These are phyloP conservation scores for Kurtzmaniella fragi DNA, from an alignment of 805 yeast genomes.

Conservation along the genomic window DNA sequence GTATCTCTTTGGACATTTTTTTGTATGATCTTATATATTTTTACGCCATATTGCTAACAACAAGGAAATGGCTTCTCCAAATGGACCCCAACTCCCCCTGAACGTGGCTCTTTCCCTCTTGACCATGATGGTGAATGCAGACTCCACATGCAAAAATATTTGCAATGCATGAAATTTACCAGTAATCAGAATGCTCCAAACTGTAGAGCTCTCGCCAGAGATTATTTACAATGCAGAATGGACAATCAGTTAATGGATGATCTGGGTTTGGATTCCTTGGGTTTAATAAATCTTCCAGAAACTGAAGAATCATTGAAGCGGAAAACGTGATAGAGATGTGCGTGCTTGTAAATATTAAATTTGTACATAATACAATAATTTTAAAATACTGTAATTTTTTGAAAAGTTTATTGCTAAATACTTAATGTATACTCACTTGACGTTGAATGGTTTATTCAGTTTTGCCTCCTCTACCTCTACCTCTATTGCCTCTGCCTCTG, in stretches of 20 bases:
- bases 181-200: slow-evolving; percentile 85
- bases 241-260: slow-evolving; percentile 50
- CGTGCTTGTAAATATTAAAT: no score
- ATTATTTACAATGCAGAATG: slow-evolving; percentile 85
- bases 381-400: no score
- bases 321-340: no score
- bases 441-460: no score
- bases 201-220: slow-evolving; percentile 79
- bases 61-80: slow-evolving; percentile 23
- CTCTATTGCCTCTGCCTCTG: slow-evolving; percentile 12
- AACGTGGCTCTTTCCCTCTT: slow-evolving; percentile 91
- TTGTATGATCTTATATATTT: not conserved
- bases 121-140: slow-evolving; percentile 87
- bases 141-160: slow-evolving; percentile 65
- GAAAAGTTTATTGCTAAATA: no score
- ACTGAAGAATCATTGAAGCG: not conserved
- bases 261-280: slow-evolving; percentile 40
- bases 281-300: slow-evolving; percentile 36
- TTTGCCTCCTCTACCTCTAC: slow-evolving; percentile 11
- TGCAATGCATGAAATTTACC: slow-evolving; percentile 73
- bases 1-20: slow-evolving; percentile 5
- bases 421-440: no score
- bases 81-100: slow-evolving; percentile 88
- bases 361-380: no score
- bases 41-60: not conserved